Percentiles rank a stretch among this genome's conserved stretches.
Evolutionary conservation across 1,139 yeast genomes (phyloP).

Genomic region (Pichia kudriavzevii): DNA sequence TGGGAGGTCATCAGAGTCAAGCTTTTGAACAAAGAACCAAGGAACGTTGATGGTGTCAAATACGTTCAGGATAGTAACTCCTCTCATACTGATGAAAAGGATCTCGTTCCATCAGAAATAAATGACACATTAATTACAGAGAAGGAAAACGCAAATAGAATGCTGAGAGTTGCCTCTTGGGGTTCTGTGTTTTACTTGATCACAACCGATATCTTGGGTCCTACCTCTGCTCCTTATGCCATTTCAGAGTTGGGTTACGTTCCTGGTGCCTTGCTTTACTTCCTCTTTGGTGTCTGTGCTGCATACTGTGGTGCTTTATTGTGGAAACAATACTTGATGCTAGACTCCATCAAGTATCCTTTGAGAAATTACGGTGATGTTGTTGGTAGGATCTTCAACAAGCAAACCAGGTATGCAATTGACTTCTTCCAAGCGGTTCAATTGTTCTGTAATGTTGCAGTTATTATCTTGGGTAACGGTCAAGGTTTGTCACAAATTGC

Average conservation of each 20-base stretch:
- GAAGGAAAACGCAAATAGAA: constrained; percentile 12
- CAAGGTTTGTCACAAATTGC: constrained; percentile 36
- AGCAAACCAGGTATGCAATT: constrained; percentile 26
- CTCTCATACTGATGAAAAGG: background rate
- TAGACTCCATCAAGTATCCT: constrained; percentile 37
- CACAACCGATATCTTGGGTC: constrained; percentile 41
- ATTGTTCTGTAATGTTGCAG: constrained; percentile 36
- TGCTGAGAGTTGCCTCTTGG: constrained; percentile 13
- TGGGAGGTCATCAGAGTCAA: constrained; percentile 10
- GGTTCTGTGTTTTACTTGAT: constrained; percentile 36
- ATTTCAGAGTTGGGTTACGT: constrained; percentile 36
- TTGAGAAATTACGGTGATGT: constrained; percentile 35
- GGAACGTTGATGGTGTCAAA: background rate
- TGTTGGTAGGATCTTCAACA: constrained; percentile 32
- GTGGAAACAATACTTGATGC: constrained; percentile 14
- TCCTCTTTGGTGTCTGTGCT: constrained; percentile 34
- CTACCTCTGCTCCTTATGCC: constrained; percentile 38
- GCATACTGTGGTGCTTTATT: constrained; percentile 27
- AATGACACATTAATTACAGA: constrained; percentile 7
- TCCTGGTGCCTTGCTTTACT: constrained; percentile 35
- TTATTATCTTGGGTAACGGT: constrained; percentile 34
- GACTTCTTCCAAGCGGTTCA: constrained; percentile 35
- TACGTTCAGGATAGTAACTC: background rate
- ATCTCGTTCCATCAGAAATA: constrained; percentile 4
- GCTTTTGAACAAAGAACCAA: constrained; percentile 5